Percentiles rank a stretch among this genome's conserved stretches.
phyloP scores from a whole-genome alignment of 2,329 filamentous ascomycete genomes.

The Mycosphaerella arachidis region DNA sequence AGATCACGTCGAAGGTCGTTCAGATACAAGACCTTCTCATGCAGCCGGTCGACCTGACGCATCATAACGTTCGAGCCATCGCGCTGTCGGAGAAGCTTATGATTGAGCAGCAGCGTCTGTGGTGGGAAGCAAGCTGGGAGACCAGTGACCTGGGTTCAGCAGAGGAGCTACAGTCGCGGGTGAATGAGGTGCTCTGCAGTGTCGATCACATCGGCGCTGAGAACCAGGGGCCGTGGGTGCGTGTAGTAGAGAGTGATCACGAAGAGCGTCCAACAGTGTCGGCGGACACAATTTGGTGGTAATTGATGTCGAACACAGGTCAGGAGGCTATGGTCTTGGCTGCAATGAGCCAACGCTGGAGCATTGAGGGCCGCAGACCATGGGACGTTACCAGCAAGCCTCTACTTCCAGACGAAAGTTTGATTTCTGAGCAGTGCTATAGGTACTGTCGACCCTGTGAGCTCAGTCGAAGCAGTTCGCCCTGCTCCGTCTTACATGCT shows the following conservation, averaged over 20 bases:
- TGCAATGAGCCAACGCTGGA: neutral
- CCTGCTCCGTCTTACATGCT: too few relatives aligned
- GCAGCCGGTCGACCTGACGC: constrained; percentile 3
- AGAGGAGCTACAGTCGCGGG: constrained; percentile 11
- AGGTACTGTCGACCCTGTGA: too few relatives aligned
- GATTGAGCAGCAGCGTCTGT: constrained; percentile 14
- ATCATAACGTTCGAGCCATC: constrained; percentile 13
- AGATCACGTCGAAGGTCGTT: constrained; percentile 7
- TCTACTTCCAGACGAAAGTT: too few relatives aligned
- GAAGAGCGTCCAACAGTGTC: neutral
- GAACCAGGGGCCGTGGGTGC: constrained; percentile 11
- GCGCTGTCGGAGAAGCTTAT: constrained; percentile 11
- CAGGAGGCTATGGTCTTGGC: neutral
- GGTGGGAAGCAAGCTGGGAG: constrained; percentile 19
- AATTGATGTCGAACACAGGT: neutral
- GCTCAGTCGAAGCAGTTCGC: too few relatives aligned
- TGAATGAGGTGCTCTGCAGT: constrained; percentile 11
- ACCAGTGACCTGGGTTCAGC: constrained; percentile 12
- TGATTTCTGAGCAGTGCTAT: too few relatives aligned
- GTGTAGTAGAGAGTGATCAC: neutral
- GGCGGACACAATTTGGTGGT: neutral
- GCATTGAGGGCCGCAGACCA: too few relatives aligned
- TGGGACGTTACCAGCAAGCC: too few relatives aligned
- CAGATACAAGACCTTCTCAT: constrained; percentile 13
- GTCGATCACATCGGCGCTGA: constrained; percentile 17